Base-by-base conservation (phyloP, 345 rosid genomes). In the Arabis alpina region DNA sequence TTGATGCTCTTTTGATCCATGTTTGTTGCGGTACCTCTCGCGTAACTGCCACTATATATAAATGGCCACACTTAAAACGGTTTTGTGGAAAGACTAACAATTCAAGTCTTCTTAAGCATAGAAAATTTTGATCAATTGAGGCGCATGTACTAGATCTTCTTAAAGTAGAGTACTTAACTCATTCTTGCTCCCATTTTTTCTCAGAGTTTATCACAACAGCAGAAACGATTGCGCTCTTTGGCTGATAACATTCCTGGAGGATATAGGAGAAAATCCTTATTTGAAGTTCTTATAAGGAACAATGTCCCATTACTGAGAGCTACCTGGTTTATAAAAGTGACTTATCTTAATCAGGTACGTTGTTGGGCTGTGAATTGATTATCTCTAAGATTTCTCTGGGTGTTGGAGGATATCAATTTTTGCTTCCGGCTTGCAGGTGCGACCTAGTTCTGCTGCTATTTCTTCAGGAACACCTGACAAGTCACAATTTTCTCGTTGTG, bases 291-390 rank as follows among this genome's bases (percentile, higher is more conserved):
- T 76, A 84, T 90, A 60, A 88, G 87, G 81, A 90, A 90, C 80
- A 87, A 92, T 79, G 98, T 95, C 64, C 99, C 99, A 58, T 74
- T 95, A 82, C 84, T 87, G 68, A 85, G 97, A 78, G 97, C 98
- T 76, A 88, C 98, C 65, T 95, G 99, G 99, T 92, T 85, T 81
- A 83, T 92, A 66, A 95, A 92, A 88, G 90, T 95, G 64, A 86
- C 88, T 62, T 95, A 95, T 73, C 99, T 95, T 76, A 90, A 90
- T 82, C 99, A 92, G 98, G 99, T 92, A 81, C 12, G 40, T 40
- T 61, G 15, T 37, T 58, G 37, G 42, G 61, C 10, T 49, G 25
- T 32, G 15, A 42, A 23, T 59, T 25, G 34, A 39, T 44, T 37
- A 23, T 61, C 28, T 61, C 19, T 8, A 50, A 11, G 48, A n/a